These are phyloP conservation scores for Cercospora sp. DNA, from an alignment of 2,329 filamentous ascomycete species.

Conservation along the genomic window DNA sequence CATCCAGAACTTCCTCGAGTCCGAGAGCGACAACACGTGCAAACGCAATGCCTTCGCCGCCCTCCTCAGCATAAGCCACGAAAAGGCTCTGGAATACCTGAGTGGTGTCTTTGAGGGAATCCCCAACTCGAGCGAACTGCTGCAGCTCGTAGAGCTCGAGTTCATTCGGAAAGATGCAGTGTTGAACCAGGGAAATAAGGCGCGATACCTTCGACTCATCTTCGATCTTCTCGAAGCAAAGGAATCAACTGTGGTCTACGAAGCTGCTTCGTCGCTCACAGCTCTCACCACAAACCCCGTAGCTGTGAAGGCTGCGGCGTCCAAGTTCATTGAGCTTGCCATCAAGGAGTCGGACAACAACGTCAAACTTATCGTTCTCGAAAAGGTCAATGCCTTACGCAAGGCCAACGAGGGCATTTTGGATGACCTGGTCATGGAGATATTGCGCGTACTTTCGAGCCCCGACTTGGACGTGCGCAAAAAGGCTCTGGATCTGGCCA, in stretches of 20 bases:
- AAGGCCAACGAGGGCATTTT: conserved; percentile 87
- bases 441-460: conserved; percentile 88
- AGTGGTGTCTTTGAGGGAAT: conserved; percentile 90
- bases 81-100: conserved; percentile 85
- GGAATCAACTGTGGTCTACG: conserved; percentile 93
- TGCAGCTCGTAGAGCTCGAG: conserved; percentile 91
- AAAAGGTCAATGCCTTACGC: conserved; percentile 84
- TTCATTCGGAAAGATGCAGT: conserved; percentile 98
- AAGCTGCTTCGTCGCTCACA: conserved; percentile 92
- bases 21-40: conserved; percentile 91
- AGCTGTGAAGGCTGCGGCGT: conserved; percentile 91
- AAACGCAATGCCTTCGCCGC: conserved; percentile 97
- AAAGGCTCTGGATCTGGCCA: conserved; percentile 83
- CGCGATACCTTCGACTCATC: conserved; percentile 87
- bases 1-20: conserved; percentile 82
- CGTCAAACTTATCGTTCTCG: conserved; percentile 96
- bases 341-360: conserved; percentile 99
- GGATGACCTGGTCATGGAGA: conserved; percentile 95
- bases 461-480: conserved; percentile 93
- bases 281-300: conserved; percentile 94
- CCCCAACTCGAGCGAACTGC: conserved; percentile 87
- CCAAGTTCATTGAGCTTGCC: conserved; percentile 93
- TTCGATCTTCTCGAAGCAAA: conserved; percentile 94
- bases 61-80: conserved; percentile 85
- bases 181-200: conserved; percentile 92